phyloP scores from a whole-genome alignment of 305 asterid species.

The Fraxinus sp. region DNA sequence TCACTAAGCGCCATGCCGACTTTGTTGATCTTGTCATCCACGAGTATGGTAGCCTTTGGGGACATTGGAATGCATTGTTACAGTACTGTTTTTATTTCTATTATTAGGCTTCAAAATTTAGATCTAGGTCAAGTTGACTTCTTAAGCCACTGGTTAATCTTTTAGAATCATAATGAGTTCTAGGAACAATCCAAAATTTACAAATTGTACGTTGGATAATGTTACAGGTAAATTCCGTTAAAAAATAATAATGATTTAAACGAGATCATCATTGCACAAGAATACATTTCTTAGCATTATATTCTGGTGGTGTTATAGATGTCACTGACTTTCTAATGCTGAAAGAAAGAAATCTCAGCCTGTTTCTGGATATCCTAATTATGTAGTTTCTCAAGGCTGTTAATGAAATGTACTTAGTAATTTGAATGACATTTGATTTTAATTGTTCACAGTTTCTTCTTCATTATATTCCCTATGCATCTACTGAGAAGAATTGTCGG shows the following conservation, averaged over 20 bases:
- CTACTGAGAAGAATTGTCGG: conserved; percentile 1
- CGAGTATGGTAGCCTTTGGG: neutral
- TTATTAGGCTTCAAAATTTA: neutral
- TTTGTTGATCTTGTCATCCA: neutral
- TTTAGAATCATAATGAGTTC: conserved; percentile 12
- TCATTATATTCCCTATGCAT: neutral
- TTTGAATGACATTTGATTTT: conserved; percentile 11
- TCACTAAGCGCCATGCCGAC: neutral
- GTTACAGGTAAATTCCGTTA: neutral
- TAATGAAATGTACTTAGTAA: conserved; percentile 1
- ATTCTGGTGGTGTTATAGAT: neutral
- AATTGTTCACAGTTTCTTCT: neutral
- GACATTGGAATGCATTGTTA: neutral
- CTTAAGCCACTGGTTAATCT: neutral
- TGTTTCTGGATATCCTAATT: conserved; percentile 4
- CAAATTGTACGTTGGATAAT: conserved; percentile 1
- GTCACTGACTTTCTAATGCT: conserved; percentile 21
- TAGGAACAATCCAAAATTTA: conserved; percentile 3
- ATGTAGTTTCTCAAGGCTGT: neutral
- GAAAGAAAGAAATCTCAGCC: neutral
- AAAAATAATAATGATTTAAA: neutral
- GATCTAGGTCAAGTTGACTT: neutral
- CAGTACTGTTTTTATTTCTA: conserved; percentile 1
- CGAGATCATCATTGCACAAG: neutral
- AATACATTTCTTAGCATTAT: conserved; percentile 7